Base-by-base conservation (phyloP, 208 protist species). In the Tritrichomonas foetus region DNA sequence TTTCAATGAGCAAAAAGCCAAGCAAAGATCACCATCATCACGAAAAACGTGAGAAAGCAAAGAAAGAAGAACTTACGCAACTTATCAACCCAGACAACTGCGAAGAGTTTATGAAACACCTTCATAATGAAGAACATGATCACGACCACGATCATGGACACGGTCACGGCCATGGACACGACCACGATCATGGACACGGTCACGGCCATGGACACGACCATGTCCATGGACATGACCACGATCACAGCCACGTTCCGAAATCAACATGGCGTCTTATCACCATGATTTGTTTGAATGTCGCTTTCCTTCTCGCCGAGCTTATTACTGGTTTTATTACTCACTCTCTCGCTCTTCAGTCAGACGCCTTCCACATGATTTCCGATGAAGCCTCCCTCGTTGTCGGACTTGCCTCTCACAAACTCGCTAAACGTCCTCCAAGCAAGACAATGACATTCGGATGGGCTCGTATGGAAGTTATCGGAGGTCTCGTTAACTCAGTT, bases 331-430 rank as follows among this genome's bases (percentile, higher is more conserved):
- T 89, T 33, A 33, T 50, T 33, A 93, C 80, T 20, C 33, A 93
- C 25, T 94, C 94, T 30, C n/a, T 94, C 27, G 49, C 74, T 22
- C 30, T 94, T 49, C 61, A 93, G 27, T 89, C 94, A 49, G 94
- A 94, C 55, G 72, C 94, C 1, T 93, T 93, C 30, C 72, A 94
- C 20, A 94, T 94, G 94, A 66, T 94, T 50, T 92, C 66, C 39
- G 94, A 94, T 66, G 50, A 84, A 27, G 93, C 93, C 14, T 50
- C 44, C 25, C 30, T 94, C 9, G n/a, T 94, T 14, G 74, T 94
- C 22, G 94, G 94, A n/a, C 72, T 93, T 49, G 66, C 82, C n/a
- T 72, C 75, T 69, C 89, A 93, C 61, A 27, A 44, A 55, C 30
- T 50, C 1, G 8, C 94, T 47, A 75, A 89, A 30, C n/a, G 66